phyloP scores from a whole-genome alignment of 2,329 filamentous ascomycete genomes.

The Aspergillus fumigatiaffinis region DNA sequence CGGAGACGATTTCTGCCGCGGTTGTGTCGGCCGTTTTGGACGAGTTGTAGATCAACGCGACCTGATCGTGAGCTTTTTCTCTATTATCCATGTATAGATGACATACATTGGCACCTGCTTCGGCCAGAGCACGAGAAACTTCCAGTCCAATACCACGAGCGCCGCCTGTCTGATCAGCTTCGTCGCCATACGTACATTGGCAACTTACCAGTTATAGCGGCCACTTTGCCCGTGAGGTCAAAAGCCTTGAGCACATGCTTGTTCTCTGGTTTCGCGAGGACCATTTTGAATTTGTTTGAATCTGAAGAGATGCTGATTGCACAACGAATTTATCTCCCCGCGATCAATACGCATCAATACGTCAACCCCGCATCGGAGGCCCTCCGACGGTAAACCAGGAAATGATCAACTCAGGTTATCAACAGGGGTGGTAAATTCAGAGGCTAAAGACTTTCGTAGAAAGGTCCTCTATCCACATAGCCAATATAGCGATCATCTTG shows the following conservation, averaged over 20 bases:
- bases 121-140: constrained; percentile 38
- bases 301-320: not conserved
- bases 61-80: constrained; percentile 7
- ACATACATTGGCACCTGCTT: constrained; percentile 37
- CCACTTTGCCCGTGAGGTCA: constrained; percentile 26
- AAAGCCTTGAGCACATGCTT: constrained; percentile 26
- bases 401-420: not conserved
- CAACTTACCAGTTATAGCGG: constrained; percentile 20
- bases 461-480: too few species aligned
- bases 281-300: constrained; percentile 13
- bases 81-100: not conserved
- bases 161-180: constrained; percentile 18
- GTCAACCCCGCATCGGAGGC: not conserved
- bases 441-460: not conserved
- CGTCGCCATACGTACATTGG: not conserved
- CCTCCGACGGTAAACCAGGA: not conserved
- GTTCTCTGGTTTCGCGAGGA: constrained; percentile 22
- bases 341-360: not conserved
- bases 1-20: constrained; percentile 24
- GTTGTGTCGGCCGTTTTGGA: constrained; percentile 18
- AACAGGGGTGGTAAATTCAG: not conserved
- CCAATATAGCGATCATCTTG: not conserved
- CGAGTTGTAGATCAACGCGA: constrained; percentile 33
- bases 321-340: not conserved
- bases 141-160: constrained; percentile 37